phyloP scores from a whole-genome alignment of 805 yeast genomes.

The Brettanomyces sp. region DNA sequence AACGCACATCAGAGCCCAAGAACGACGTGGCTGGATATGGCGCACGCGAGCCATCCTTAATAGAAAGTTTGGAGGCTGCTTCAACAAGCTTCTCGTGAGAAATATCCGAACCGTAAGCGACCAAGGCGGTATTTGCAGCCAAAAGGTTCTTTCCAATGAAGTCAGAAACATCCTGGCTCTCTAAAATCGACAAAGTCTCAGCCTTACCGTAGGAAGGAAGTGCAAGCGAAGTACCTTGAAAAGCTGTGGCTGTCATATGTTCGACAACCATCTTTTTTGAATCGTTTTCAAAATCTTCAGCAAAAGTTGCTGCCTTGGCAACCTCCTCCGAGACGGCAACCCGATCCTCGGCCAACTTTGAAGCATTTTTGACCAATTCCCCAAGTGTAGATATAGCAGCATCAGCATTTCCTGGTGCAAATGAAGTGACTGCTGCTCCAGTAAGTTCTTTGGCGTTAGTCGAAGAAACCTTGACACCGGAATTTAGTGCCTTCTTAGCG shows the following conservation, averaged over 20 bases:
- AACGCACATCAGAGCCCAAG: constrained; percentile 80
- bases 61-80: constrained; percentile 42
- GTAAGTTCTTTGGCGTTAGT: constrained; percentile 55
- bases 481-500: constrained; percentile 25
- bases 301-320: constrained; percentile 38
- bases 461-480: constrained; percentile 51
- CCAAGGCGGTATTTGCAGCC: constrained; percentile 57
- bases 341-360: constrained; percentile 31
- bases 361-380: constrained; percentile 29
- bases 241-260: constrained; percentile 76
- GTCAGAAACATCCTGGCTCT: constrained; percentile 45
- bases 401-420: constrained; percentile 45
- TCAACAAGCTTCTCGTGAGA: constrained; percentile 62
- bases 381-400: constrained; percentile 47
- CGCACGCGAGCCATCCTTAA: constrained; percentile 44
- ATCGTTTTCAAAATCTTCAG: constrained; percentile 45
- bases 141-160: constrained; percentile 51
- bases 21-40: constrained; percentile 46
- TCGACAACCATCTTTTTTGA: constrained; percentile 53
- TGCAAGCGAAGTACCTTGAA: constrained; percentile 76
- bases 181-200: constrained; percentile 53
- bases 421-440: constrained; percentile 50
- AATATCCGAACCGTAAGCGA: constrained; percentile 54
- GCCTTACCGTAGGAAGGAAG: constrained; percentile 69
- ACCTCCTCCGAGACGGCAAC: constrained; percentile 27